Evolutionary conservation across 2,329 filamentous ascomycete species (phyloP), one percentile per base, ranked within the genome.

Genomic region (Myriosclerotinia curreyana): DNA sequence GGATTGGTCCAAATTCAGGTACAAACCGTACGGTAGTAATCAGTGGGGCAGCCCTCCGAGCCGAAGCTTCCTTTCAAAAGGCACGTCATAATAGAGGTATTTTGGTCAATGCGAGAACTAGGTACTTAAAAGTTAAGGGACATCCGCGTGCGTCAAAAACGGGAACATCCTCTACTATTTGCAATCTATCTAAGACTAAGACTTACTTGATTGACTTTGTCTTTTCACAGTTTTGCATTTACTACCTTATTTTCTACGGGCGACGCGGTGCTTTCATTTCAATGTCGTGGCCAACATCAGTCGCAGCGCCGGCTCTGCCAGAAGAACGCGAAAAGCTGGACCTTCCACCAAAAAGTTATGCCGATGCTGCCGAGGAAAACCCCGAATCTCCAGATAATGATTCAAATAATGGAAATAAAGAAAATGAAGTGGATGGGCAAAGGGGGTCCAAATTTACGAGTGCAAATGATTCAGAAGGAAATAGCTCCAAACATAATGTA

Each of bases 291-390:
- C 44, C 42, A 63, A 59, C 36, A 25, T 36, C 15, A 46, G 71
- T 69, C 60, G 49, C 71, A 8, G 74, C 76, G 66, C 74, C 76
- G 36, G 71, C 75, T 34, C 48, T 69, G 15, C 71, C 74, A 15
- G 67, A 71, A 59, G 74, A 74, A 49, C 74, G 74, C 64, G 67
- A 73, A 65, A 70, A 74, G 62, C 65, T 73, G 36, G 63, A 74
- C 50, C 71, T 76, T 11, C 70, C 74, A 48, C 77, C 68, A 17
- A 79, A 78, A 66, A 77, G 75, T 34, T 78, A 78, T 64, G 76
- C 74, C 53, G 75, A 75, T 67, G 77, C 71, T 38, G 71, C 69
- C 5, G 70, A 74, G 61, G 67, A 72, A 56, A 65, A 65, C 22
- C 52, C 67, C 54, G 44, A 22, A 22, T 64, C 60, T 8, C 36